Evolutionary conservation across 2,329 filamentous ascomycete genomes (phyloP), one percentile per base, ranked within the genome.

Genomic region (Beauveria medogensis): DNA sequence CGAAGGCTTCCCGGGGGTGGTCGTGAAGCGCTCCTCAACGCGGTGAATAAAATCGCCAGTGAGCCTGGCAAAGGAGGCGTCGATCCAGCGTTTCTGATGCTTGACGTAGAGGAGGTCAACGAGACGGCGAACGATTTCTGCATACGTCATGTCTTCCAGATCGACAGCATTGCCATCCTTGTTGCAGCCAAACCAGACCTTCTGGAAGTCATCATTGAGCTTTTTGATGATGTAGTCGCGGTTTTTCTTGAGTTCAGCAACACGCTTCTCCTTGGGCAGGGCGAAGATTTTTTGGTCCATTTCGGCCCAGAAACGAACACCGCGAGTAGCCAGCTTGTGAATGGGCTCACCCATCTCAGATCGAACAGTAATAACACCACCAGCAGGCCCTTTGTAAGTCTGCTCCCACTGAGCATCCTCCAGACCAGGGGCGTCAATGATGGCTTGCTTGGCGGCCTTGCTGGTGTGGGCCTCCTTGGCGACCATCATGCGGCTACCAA

Each of bases 291-390:
- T 97, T 75, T 95, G 85, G 71, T 99, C 94, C 92, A 99, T 96
- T 78, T 99, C 95, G 55, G 92, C 88, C 94, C 94, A 99, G 81
- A 99, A 96, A 59, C 85, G 81, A 53, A 99, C 92, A 83, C 94
- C 94, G 62, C 95, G 89, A 54, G 94, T 99, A 18, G 94, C 95
- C 63, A 99, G 85, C 80, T 99, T 99, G 81, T 99, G 94, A 64
- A 99, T 99, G 6, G 94, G 95, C 80, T 99, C 94, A 51, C 94
- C 95, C 95, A 99, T 99, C 77, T 99, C 94, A 1, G 94, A 99
- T 65, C 92, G 86, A 54, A 99, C 94, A 30, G 94, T 99, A 69
- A 99, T 93, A 65, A 99, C 86, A 72, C 94, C 94, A 69, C 94
- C 94, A 61, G 92, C 89, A 28, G 92, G 82, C 20, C 90, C 91